Percentiles rank a stretch among this genome's conserved stretches.
Conservation (phyloP, 768 basidiomycete species). For the Lactarius akahatsu region DNA sequence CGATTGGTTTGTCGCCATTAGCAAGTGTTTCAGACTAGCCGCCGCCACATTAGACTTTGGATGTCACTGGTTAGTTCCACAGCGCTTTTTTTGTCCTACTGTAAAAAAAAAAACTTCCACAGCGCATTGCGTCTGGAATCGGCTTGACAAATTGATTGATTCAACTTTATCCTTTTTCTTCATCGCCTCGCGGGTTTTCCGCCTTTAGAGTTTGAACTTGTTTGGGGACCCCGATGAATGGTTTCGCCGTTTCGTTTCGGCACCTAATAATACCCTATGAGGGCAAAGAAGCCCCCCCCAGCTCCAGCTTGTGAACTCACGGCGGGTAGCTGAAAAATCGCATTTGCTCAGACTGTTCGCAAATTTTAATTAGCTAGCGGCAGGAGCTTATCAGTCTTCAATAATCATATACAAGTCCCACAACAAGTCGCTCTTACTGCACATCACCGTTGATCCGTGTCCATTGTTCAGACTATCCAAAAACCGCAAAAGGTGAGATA, state of each 20-base stretch:
- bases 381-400: neutral
- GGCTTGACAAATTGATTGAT: neutral
- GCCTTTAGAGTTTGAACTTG: neutral
- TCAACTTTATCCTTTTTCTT: neutral
- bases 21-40: conserved; percentile 10
- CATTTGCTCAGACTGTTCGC: neutral
- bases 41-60: neutral
- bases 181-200: conserved; percentile 1
- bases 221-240: neutral
- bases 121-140: too few species aligned
- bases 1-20: neutral
- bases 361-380: neutral
- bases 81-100: too few species aligned
- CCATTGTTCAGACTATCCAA: neutral
- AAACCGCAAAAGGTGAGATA: neutral
- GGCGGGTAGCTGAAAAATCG: neutral
- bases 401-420: neutral
- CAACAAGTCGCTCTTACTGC: neutral
- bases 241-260: neutral
- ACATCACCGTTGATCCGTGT: neutral
- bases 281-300: neutral
- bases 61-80: neutral
- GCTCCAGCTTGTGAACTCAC: neutral
- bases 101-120: neutral
- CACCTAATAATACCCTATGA: neutral